Base-by-base conservation (phyloP, 2,329 filamentous ascomycete genomes). In the Pseudocercospora macadamiae region DNA sequence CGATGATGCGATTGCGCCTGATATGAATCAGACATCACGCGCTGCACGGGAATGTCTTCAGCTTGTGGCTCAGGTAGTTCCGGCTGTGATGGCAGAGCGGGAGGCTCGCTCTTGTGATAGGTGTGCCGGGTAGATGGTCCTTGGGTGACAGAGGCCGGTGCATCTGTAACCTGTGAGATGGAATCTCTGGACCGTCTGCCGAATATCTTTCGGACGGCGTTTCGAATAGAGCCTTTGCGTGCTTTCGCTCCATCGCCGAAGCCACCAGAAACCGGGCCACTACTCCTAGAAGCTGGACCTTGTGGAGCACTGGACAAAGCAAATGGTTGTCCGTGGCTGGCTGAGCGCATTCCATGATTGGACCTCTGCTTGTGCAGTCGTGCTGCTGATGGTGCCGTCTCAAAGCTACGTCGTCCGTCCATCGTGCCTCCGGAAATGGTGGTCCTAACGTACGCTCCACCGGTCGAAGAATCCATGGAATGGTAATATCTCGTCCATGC, bases 201-300 rank as follows among this genome's bases (percentile, higher is more conserved):
- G 55, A 75, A 75, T n/a, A 75, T 68, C 57, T 67, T 69, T 23
- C 71, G 68, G 32, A 75, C 71, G 5, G 68, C 71, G 60, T 72
- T 69, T 51, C 72, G 71, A 49, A 75, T 62, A 6, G 73, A 73
- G 18, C 71, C 68, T 60, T 72, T 74, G 19, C 68, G 65, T 19
- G 60, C 61, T 57, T 65, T 68, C 6, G 54, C 36, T 19, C 53
- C 64, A 25, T 61, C 63, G 28, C 55, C 61, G 54, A 58, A 53
- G 7, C 45, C 59, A 23, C 48, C 51, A 16, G 39, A 32, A 19
- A 57, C 30, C 10, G 60, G 23, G 25, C 42, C 55, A 36, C 58
- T 61, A n/a, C 32, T 52, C 23, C 57, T 57, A 58, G 49, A 45
- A 6, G 54, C 30, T 18, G 39, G 37, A 23, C 30, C 36, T 10